Conservation (phyloP, 352 stramenopile species). For the Pythium folliculosum region DNA sequence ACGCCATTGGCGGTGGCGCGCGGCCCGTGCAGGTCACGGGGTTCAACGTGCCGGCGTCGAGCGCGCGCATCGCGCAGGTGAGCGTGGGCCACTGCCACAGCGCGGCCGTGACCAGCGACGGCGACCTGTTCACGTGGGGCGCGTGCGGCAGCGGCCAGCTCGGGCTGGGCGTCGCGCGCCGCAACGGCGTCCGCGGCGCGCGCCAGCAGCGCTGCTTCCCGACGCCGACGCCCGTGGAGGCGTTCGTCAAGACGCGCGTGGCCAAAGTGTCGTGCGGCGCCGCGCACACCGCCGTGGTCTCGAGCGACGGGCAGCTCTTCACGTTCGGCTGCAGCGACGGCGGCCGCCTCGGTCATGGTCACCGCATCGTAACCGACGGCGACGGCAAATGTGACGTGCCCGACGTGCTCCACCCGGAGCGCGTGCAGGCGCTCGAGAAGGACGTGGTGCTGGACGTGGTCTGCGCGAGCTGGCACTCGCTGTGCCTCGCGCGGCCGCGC, state of each 20-base stretch:
- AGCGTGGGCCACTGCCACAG: conserved; percentile 75
- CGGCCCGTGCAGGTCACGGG: conserved; percentile 9
- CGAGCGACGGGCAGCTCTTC: conserved; percentile 61
- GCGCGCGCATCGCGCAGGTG: conserved; percentile 26
- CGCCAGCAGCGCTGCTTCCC: conserved; percentile 62
- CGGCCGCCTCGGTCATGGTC: conserved; percentile 87
- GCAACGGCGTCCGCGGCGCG: conserved; percentile 52
- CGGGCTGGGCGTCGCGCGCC: conserved; percentile 56
- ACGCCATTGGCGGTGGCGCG: no score
- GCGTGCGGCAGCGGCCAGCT: conserved; percentile 74
- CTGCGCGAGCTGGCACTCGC: conserved; percentile 70
- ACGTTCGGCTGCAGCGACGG: conserved; percentile 91
- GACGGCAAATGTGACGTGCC: conserved; percentile 17
- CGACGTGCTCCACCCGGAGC: conserved; percentile 48
- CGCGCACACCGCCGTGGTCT: conserved; percentile 73
- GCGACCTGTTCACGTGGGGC: conserved; percentile 62
- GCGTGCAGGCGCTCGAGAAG: conserved; percentile 46
- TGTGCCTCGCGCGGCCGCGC: conserved; percentile 51
- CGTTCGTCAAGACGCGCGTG: conserved; percentile 44
- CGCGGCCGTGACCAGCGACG: conserved; percentile 47
- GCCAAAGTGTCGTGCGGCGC: conserved; percentile 88
- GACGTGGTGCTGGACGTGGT: conserved; percentile 61
- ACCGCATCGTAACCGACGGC: conserved; percentile 18
- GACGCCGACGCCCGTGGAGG: conserved; percentile 59
- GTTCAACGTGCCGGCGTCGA: conserved; percentile 8